Percentiles rank a stretch among this genome's conserved stretches.
These are phyloP conservation scores for Alternaria gaisen DNA, from an alignment of 2,329 filamentous ascomycete genomes.

Conservation along the genomic window DNA sequence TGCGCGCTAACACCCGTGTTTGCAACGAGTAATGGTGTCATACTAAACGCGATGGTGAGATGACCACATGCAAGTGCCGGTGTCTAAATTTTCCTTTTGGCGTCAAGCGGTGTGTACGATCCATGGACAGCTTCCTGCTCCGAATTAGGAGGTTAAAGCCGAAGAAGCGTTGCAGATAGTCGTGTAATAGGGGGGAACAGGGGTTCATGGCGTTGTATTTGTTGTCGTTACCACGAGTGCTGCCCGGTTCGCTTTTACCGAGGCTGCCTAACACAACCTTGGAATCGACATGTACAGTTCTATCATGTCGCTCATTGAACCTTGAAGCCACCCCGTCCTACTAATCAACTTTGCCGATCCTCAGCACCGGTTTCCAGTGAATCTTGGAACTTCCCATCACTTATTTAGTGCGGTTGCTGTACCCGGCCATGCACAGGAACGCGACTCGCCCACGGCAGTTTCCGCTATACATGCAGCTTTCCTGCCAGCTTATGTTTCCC, in stretches of 20 bases:
- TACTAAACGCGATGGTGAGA: background rate
- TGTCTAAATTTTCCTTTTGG: background rate
- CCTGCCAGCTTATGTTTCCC: background rate
- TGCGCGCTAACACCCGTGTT: background rate
- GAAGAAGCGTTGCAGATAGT: background rate
- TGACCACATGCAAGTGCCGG: background rate
- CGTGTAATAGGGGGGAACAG: background rate
- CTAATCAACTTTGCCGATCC: background rate
- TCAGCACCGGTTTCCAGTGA: background rate
- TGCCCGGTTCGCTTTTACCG: background rate
- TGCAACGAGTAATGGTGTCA: background rate
- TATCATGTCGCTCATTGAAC: background rate
- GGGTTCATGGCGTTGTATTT: background rate
- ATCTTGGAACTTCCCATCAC: background rate
- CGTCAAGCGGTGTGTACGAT: background rate
- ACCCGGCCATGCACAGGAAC: background rate
- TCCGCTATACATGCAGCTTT: background rate
- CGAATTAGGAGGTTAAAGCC: background rate
- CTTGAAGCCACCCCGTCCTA: background rate
- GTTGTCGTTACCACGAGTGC: background rate
- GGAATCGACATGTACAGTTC: background rate
- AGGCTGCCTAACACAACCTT: background rate
- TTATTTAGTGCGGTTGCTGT: background rate
- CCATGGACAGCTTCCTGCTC: background rate
- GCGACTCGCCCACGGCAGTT: background rate